Percentiles rank a stretch among this genome's conserved stretches.
These are phyloP conservation scores for Talaromyces verruculosus DNA, from an alignment of 2,329 filamentous ascomycete genomes.

Conservation along the genomic window DNA sequence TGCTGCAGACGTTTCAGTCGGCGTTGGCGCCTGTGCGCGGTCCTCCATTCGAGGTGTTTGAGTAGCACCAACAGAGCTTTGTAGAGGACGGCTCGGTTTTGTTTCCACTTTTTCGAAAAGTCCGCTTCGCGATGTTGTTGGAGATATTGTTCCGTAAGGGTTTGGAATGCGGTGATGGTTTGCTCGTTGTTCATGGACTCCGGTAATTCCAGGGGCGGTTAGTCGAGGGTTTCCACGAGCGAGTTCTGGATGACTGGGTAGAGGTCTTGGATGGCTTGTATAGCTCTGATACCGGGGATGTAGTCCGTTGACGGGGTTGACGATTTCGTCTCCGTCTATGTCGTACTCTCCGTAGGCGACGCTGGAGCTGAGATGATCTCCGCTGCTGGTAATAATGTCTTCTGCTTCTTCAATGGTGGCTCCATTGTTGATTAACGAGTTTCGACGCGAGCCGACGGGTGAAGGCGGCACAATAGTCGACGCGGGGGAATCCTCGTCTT, in stretches of 20 bases:
- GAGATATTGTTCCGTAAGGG: background rate
- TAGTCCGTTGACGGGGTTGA: background rate
- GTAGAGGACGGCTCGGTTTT: background rate
- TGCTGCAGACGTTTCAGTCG: background rate
- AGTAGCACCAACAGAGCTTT: background rate
- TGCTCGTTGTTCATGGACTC: background rate
- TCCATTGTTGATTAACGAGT: slow-evolving; percentile 10
- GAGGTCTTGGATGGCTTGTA: background rate
- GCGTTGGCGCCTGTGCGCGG: background rate
- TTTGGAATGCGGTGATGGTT: background rate
- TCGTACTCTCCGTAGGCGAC: background rate
- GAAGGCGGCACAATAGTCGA: slow-evolving; percentile 33
- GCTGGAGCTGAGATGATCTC: background rate
- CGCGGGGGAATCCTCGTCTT: slow-evolving; percentile 32
- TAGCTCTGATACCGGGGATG: background rate
- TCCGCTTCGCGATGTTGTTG: background rate
- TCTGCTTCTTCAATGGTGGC: background rate
- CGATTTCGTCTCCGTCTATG: background rate
- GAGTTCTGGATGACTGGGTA: background rate
- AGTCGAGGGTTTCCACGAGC: background rate
- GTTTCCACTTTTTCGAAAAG: background rate
- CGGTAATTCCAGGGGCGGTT: background rate
- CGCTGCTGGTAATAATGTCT: background rate
- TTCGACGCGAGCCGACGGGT: slow-evolving; percentile 29
- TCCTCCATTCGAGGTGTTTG: slow-evolving; percentile 7